Evolutionary conservation across 2,329 filamentous ascomycete species (phyloP).

Genomic region (Pestalotiopsis sp.): DNA sequence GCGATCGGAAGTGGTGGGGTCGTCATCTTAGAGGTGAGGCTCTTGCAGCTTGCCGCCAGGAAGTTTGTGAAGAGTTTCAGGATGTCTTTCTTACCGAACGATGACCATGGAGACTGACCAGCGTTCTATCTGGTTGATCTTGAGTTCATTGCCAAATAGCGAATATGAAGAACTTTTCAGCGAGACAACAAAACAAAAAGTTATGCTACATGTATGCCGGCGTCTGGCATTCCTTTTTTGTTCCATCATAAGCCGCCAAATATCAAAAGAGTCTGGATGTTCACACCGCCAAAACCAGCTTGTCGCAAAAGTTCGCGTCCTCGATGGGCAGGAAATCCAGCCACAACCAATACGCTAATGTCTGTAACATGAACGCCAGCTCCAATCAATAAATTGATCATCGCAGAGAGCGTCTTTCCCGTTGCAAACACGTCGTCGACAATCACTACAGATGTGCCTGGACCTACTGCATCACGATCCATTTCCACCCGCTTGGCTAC

Average conservation of each 20-base stretch:
- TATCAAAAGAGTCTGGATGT: conserved; percentile 56
- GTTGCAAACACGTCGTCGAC: conserved; percentile 64
- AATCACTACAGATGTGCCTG: conserved; percentile 49
- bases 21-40: no score
- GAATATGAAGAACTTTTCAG: no score
- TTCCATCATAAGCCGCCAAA: conserved; percentile 43
- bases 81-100: no score
- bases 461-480: conserved; percentile 40
- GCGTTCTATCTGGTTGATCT: no score
- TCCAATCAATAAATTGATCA: conserved; percentile 49
- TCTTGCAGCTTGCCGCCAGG: no score
- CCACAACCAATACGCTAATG: conserved; percentile 54
- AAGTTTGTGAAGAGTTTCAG: no score
- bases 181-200: no score
- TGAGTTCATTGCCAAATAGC: no score
- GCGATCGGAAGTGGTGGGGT: no score
- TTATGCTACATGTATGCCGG: no score
- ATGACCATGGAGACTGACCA: no score
- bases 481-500: conserved; percentile 51
- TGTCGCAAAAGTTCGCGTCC: conserved; percentile 49
- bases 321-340: conserved; percentile 58
- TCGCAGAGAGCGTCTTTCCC: conserved; percentile 55
- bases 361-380: conserved; percentile 43
- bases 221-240: conserved; percentile 5
- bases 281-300: conserved; percentile 51